phyloP scores from a whole-genome alignment of 768 basidiomycete genomes.

The Boletus vermiculosoides region DNA sequence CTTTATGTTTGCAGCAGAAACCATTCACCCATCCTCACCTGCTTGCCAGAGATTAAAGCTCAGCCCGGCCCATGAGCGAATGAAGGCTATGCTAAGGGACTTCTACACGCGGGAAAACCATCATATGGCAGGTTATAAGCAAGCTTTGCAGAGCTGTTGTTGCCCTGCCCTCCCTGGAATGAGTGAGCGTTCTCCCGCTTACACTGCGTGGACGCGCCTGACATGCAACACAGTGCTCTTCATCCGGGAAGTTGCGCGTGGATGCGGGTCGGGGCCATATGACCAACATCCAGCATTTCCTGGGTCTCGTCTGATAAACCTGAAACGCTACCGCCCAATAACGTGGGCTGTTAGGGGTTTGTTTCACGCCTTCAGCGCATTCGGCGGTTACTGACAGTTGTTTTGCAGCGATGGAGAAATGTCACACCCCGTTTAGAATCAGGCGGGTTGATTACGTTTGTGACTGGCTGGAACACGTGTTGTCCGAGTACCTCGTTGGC shows the following conservation, averaged over 20 bases:
- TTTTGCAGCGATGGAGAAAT: conserved; percentile 45
- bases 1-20: not conserved
- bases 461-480: conserved; percentile 39
- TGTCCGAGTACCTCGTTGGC: conserved; percentile 28
- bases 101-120: conserved; percentile 27
- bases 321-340: conserved; percentile 39
- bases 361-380: conserved; percentile 2
- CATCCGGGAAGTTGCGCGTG: conserved; percentile 32
- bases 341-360: conserved; percentile 43
- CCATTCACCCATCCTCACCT: not conserved
- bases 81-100: conserved; percentile 15
- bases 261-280: conserved; percentile 31
- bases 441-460: conserved; percentile 34
- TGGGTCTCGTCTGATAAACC: conserved; percentile 35
- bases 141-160: conserved; percentile 28
- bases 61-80: conserved; percentile 22
- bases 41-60: conserved; percentile 26
- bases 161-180: conserved; percentile 35
- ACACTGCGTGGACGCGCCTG: not conserved
- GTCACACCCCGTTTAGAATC: conserved; percentile 44
- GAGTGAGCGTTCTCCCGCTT: conserved; percentile 17
- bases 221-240: conserved; percentile 29
- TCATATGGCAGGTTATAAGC: conserved; percentile 31
- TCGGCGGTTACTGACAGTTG: not conserved
- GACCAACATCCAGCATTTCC: conserved; percentile 27